Conservation (phyloP, 2,329 filamentous ascomycete genomes). For the Xylaria sp. region DNA sequence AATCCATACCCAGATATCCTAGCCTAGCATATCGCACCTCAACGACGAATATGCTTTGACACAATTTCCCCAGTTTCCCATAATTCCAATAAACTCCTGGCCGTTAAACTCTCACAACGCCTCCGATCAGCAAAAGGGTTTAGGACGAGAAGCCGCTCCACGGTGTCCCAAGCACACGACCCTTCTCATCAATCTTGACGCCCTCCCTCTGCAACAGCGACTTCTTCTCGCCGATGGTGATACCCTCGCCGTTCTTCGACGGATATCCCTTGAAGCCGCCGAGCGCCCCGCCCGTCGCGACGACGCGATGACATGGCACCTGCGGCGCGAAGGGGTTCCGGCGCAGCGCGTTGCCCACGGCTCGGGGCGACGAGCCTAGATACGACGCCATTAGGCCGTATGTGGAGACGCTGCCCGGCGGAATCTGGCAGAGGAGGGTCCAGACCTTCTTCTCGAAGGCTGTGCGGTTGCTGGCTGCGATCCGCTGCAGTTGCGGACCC, state of each 20-base stretch:
- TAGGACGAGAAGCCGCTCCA: conserved; percentile 54
- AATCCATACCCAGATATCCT: background rate
- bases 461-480: conserved; percentile 58
- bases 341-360: conserved; percentile 62
- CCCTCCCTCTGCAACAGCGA: conserved; percentile 70
- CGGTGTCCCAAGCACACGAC: conserved; percentile 68
- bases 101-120: background rate
- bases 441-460: conserved; percentile 74
- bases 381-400: conserved; percentile 75
- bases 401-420: conserved; percentile 77
- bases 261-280: conserved; percentile 78
- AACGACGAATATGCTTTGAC: background rate
- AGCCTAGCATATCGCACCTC: background rate
- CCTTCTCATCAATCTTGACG: conserved; percentile 69
- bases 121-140: background rate
- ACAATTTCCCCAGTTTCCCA: background rate
- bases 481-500: conserved; percentile 56
- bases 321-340: conserved; percentile 84
- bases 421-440: conserved; percentile 79
- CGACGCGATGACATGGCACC: conserved; percentile 79
- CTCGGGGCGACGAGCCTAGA: conserved; percentile 53
- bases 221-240: conserved; percentile 73
- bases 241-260: conserved; percentile 68
- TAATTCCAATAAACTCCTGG: background rate
- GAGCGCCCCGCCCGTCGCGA: conserved; percentile 76